Evolutionary conservation across 257 asterid genomes (phyloP).

Genomic region (Anisodus tanguticus): DNA sequence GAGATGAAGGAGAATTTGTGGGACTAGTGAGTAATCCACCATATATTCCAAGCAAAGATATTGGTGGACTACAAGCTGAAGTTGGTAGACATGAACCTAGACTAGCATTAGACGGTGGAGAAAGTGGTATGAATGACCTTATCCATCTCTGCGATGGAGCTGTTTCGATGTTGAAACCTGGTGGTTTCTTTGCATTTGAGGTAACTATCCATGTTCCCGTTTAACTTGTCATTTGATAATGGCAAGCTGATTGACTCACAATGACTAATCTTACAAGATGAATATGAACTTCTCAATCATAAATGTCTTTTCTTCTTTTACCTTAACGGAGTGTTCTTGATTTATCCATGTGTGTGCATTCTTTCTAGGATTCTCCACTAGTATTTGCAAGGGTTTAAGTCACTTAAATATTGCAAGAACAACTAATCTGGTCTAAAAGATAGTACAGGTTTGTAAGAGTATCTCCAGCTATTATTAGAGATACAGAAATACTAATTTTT

Average conservation of each 20-base stretch:
- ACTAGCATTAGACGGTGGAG: constrained; percentile 90
- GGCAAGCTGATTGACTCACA: background rate
- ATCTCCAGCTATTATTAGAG: background rate
- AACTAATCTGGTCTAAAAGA: background rate
- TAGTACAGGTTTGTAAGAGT: background rate
- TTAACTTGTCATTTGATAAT: background rate
- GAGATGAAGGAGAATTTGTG: constrained; percentile 55
- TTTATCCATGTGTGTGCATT: too few species aligned
- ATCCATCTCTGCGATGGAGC: constrained; percentile 78
- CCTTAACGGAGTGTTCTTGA: too few species aligned
- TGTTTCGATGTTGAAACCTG: constrained; percentile 66
- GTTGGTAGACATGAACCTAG: constrained; percentile 77
- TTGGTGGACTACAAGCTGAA: constrained; percentile 81
- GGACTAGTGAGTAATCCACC: constrained; percentile 96
- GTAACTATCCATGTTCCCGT: constrained; percentile 38
- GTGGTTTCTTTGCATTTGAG: constrained; percentile 94
- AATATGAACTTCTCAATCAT: background rate
- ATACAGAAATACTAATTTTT: background rate
- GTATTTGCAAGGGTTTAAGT: background rate
- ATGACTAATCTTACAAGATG: background rate
- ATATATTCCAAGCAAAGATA: constrained; percentile 71
- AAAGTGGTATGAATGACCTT: constrained; percentile 68
- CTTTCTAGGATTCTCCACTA: background rate
- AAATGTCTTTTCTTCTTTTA: too few species aligned
- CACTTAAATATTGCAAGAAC: background rate